Percentiles rank a stretch among this genome's conserved stretches.
phyloP scores from a whole-genome alignment of 2,329 filamentous ascomycete species.

The Cercospora sp. region DNA sequence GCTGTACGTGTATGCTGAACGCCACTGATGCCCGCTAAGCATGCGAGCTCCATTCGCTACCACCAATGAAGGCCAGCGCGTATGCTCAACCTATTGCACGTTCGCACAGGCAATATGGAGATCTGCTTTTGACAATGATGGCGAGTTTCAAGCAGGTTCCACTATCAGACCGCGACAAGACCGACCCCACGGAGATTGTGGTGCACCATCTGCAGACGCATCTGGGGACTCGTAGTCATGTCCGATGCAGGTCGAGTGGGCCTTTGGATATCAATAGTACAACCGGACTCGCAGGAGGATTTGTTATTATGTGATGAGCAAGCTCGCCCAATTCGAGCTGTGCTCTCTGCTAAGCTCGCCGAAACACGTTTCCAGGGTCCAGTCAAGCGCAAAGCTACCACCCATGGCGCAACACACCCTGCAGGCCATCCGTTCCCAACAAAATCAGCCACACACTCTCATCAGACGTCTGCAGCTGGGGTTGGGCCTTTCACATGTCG shows the following conservation, averaged over 20 bases:
- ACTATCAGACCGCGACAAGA: conserved; percentile 12
- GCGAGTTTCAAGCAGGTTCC: not conserved
- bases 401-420: conserved; percentile 17
- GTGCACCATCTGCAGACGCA: conserved; percentile 9
- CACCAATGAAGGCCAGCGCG: not conserved
- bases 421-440: conserved; percentile 19
- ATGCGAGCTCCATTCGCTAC: not conserved
- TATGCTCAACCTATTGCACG: not conserved
- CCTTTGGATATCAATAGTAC: conserved; percentile 11
- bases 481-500: conserved; percentile 8
- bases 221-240: not conserved
- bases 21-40: conserved; percentile 2
- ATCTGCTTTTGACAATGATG: not conserved
- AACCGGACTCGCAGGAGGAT: not conserved
- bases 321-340: not conserved
- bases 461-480: conserved; percentile 2
- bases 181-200: conserved; percentile 18
- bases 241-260: conserved; percentile 1
- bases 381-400: conserved; percentile 4
- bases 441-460: conserved; percentile 14
- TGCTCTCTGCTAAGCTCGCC: not conserved
- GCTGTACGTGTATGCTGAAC: not conserved
- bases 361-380: conserved; percentile 3
- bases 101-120: conserved; percentile 1
- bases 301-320: not conserved